These are phyloP conservation scores for Talaromyces sp. DNA, from an alignment of 2,329 filamentous ascomycete species.

Conservation along the genomic window DNA sequence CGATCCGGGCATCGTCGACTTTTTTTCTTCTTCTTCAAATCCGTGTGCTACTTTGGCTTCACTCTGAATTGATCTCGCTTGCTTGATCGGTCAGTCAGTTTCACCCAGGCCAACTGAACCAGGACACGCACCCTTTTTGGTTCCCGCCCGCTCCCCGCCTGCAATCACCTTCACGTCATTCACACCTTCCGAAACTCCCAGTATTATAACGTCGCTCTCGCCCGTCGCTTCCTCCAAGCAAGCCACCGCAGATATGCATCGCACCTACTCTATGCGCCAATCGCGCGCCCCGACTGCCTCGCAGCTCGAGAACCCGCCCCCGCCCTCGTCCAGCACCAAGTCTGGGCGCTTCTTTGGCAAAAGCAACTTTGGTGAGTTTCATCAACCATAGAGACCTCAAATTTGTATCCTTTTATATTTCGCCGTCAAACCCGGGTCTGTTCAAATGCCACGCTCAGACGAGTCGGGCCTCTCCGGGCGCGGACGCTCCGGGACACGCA, in stretches of 20 bases:
- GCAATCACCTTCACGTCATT: constrained; percentile 12
- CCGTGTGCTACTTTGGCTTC: neutral
- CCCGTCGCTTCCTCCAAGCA: neutral
- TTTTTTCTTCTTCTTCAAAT: too few relatives aligned
- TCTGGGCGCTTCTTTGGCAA: constrained; percentile 82
- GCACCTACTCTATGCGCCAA: constrained; percentile 98
- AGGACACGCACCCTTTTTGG: neutral
- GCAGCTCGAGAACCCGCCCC: constrained; percentile 84
- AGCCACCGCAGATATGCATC: constrained; percentile 65
- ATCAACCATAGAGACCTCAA: neutral
- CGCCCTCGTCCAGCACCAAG: constrained; percentile 88
- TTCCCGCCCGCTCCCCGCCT: constrained; percentile 9
- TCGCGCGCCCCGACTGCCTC: constrained; percentile 92
- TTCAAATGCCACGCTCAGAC: neutral
- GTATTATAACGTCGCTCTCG: neutral
- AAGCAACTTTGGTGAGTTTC: constrained; percentile 69
- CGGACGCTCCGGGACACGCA: neutral
- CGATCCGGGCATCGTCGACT: neutral
- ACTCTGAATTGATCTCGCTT: neutral
- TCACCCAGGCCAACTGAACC: neutral
- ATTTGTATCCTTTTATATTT: too few relatives aligned
- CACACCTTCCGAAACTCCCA: neutral
- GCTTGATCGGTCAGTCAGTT: neutral
- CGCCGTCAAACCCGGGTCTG: neutral
- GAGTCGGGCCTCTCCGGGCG: neutral